phyloP scores from a whole-genome alignment of 345 rosid genomes.

The Lepidium sativum region DNA sequence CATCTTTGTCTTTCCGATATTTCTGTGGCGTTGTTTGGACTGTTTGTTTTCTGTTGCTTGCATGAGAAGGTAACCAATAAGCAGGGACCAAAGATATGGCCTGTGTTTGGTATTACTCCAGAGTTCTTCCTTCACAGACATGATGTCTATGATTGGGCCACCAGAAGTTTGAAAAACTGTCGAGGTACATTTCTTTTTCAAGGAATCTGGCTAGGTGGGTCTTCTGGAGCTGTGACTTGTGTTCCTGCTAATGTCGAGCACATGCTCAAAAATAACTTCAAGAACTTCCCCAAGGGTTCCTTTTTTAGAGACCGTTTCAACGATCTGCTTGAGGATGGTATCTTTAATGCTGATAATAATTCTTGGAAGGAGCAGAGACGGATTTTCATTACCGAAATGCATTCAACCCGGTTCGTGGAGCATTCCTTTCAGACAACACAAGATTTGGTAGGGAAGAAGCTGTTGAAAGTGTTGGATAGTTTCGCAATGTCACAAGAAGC shows the following conservation, averaged over 20 bases:
- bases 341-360: constrained; percentile 57
- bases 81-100: constrained; percentile 56
- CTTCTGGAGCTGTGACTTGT: constrained; percentile 43
- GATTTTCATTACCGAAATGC: constrained; percentile 43
- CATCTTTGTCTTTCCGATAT: constrained; percentile 35
- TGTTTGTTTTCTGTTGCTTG: constrained; percentile 46
- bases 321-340: constrained; percentile 69
- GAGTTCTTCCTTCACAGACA: constrained; percentile 29
- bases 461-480: constrained; percentile 45
- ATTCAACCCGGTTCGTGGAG: constrained; percentile 31
- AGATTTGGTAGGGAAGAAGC: constrained; percentile 43
- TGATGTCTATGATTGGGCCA: constrained; percentile 36
- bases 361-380: constrained; percentile 54
- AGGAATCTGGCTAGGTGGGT: constrained; percentile 52
- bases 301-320: constrained; percentile 42
- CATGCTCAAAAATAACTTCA: constrained; percentile 54
- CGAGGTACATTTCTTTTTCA: constrained; percentile 45
- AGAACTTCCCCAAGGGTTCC: constrained; percentile 63
- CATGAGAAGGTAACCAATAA: constrained; percentile 39
- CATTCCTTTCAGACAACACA: constrained; percentile 33
- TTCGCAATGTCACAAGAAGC: constrained; percentile 10
- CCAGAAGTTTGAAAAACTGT: constrained; percentile 32
- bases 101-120: constrained; percentile 50
- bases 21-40: constrained; percentile 33
- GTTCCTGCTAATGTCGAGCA: constrained; percentile 57